Conservation (phyloP, 108 stramenopile species). For the Skeletonema menzelii region DNA sequence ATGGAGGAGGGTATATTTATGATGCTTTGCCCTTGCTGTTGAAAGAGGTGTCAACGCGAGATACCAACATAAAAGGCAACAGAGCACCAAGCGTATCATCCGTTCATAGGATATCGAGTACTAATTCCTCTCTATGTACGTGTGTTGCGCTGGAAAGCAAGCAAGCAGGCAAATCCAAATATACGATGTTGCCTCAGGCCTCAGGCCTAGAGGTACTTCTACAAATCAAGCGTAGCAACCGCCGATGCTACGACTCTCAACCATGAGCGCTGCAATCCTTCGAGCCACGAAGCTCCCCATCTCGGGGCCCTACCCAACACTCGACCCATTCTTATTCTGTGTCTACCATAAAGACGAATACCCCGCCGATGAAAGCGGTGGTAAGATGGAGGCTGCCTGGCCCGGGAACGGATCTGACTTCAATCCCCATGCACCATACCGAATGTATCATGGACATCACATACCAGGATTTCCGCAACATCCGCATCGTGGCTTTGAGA, state of each 20-base stretch:
- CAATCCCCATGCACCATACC: constrained; percentile 45
- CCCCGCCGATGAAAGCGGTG: constrained; percentile 50
- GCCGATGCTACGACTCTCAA: background rate
- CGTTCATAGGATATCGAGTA: too few relatives aligned
- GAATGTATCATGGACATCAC: constrained; percentile 73
- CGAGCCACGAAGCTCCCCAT: constrained; percentile 34
- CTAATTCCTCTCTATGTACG: too few relatives aligned
- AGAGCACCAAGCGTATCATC: too few relatives aligned
- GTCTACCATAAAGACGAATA: constrained; percentile 85
- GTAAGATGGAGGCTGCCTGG: constrained; percentile 48
- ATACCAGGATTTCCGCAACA: constrained; percentile 71
- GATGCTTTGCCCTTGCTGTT: too few relatives aligned
- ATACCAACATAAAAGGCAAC: too few relatives aligned
- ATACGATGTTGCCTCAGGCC: too few relatives aligned
- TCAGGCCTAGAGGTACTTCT: too few relatives aligned
- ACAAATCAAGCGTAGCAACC: too few relatives aligned
- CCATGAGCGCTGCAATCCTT: constrained; percentile 36
- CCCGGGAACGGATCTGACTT: constrained; percentile 66
- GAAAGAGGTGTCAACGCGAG: too few relatives aligned
- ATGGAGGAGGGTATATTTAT: too few relatives aligned
- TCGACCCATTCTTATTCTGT: constrained; percentile 79
- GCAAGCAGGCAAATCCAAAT: too few relatives aligned
- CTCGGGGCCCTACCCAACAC: constrained; percentile 72
- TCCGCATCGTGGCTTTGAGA: constrained; percentile 90
- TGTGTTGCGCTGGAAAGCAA: too few relatives aligned